Conservation (phyloP, 2,329 filamentous ascomycete genomes). For the Diaporthe sp. region DNA sequence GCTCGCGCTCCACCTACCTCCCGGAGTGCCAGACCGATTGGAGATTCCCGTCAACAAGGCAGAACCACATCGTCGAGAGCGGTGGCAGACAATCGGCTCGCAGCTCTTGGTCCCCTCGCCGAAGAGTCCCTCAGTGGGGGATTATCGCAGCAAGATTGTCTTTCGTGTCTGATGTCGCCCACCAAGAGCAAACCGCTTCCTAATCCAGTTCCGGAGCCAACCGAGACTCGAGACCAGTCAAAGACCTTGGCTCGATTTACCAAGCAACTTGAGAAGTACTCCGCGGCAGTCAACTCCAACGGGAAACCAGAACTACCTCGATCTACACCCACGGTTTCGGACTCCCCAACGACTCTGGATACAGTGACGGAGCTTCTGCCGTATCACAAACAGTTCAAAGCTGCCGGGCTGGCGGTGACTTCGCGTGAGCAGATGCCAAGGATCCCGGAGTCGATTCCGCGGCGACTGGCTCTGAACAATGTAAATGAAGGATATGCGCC, state of each 20-base stretch:
- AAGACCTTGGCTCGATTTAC: constrained; percentile 57
- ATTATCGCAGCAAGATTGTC: constrained; percentile 58
- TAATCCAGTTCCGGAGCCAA: constrained; percentile 42
- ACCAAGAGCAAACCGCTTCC: constrained; percentile 40
- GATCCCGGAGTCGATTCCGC: constrained; percentile 24
- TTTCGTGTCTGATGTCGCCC: constrained; percentile 51
- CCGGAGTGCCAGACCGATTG: background rate
- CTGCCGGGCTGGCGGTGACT: constrained; percentile 68
- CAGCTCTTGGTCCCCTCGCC: constrained; percentile 53
- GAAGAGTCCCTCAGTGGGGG: constrained; percentile 60
- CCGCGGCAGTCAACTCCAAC: constrained; percentile 52
- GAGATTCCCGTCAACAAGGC: background rate
- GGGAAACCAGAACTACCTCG: constrained; percentile 50
- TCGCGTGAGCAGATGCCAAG: constrained; percentile 58
- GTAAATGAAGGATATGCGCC: background rate
- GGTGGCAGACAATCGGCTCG: constrained; percentile 47
- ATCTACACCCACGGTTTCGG: constrained; percentile 55
- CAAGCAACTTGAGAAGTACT: constrained; percentile 56
- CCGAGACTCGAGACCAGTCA: constrained; percentile 58
- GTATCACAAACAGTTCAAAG: constrained; percentile 65
- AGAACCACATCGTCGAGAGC: constrained; percentile 31
- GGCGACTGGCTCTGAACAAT: background rate
- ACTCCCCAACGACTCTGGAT: constrained; percentile 58
- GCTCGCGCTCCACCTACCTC: constrained; percentile 35
- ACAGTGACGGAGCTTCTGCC: constrained; percentile 67